These are phyloP conservation scores for Alternaria sp. DNA, from an alignment of 2,329 filamentous ascomycete genomes.

Conservation along the genomic window DNA sequence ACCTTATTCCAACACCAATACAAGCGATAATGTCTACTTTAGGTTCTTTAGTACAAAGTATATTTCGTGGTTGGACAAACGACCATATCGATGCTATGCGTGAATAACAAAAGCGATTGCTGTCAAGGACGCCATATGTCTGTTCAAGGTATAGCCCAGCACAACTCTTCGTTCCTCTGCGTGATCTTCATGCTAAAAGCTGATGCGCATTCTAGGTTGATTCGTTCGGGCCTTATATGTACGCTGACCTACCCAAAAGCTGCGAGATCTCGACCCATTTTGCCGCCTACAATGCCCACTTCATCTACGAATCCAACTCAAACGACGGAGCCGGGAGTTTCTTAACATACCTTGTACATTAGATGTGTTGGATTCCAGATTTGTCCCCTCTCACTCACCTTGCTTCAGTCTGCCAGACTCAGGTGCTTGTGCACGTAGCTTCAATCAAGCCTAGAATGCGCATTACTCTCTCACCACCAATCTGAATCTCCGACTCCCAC, in stretches of 20 bases:
- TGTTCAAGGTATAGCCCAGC: background rate
- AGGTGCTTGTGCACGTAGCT: background rate
- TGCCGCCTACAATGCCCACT: background rate
- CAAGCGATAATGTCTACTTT: constrained; percentile 1
- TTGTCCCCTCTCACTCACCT: background rate
- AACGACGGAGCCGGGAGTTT: background rate
- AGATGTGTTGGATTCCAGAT: background rate
- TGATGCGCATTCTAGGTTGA: background rate
- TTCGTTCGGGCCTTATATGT: background rate
- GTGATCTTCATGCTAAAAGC: background rate
- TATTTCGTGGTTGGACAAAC: background rate
- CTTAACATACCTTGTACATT: background rate
- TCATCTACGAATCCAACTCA: background rate
- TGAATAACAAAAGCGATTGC: background rate
- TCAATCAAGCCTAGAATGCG: background rate
- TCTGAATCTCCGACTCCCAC: background rate
- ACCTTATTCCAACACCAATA: background rate
- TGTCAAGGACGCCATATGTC: background rate
- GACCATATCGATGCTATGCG: background rate
- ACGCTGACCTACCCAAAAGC: background rate
- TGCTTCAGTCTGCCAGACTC: no score
- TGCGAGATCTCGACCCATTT: background rate
- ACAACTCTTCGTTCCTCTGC: background rate
- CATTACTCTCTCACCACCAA: background rate
- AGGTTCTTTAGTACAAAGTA: background rate